Conservation (phyloP, 2,329 filamentous ascomycete genomes). For the Dichotomopilus funicola region DNA sequence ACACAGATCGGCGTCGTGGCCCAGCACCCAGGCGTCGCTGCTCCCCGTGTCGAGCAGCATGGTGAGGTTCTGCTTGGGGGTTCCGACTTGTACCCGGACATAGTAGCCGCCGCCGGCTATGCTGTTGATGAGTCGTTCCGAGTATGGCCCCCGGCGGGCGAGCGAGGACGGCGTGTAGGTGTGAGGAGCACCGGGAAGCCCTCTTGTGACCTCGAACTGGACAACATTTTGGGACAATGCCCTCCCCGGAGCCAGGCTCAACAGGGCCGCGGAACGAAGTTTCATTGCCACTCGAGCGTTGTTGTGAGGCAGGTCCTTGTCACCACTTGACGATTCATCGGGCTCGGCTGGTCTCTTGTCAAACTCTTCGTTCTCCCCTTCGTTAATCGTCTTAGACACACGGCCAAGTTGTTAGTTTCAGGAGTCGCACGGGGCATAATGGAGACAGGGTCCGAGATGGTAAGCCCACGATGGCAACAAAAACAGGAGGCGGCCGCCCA, state of each 20-base stretch:
- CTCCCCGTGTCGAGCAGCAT: conserved; percentile 58
- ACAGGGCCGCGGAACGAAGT: conserved; percentile 2
- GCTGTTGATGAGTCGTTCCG: conserved; percentile 45
- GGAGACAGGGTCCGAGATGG: too few relatives aligned
- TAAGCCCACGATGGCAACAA: too few relatives aligned
- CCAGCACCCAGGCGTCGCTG: conserved; percentile 55
- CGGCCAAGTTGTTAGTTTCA: too few relatives aligned
- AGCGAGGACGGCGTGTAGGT: conserved; percentile 14
- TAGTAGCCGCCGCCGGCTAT: conserved; percentile 50
- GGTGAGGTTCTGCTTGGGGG: conserved; percentile 47
- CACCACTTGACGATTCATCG: too few relatives aligned
- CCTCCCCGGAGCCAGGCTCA: conserved; percentile 14
- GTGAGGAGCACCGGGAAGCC: conserved; percentile 15
- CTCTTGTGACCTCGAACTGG: conserved; percentile 22
- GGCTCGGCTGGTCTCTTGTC: too few relatives aligned
- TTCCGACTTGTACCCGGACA: conserved; percentile 51
- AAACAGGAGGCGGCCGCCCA: too few relatives aligned
- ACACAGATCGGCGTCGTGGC: conserved; percentile 35
- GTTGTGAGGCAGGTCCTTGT: too few relatives aligned
- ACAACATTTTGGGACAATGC: conserved; percentile 21
- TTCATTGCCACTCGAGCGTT: conserved; percentile 5
- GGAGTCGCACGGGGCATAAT: too few relatives aligned
- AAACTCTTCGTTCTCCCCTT: too few relatives aligned
- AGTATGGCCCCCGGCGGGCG: conserved; percentile 25
- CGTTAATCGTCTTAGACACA: too few relatives aligned